phyloP scores from a whole-genome alignment of 202 grass and related monocot species.

The Saccharum hybrid region DNA sequence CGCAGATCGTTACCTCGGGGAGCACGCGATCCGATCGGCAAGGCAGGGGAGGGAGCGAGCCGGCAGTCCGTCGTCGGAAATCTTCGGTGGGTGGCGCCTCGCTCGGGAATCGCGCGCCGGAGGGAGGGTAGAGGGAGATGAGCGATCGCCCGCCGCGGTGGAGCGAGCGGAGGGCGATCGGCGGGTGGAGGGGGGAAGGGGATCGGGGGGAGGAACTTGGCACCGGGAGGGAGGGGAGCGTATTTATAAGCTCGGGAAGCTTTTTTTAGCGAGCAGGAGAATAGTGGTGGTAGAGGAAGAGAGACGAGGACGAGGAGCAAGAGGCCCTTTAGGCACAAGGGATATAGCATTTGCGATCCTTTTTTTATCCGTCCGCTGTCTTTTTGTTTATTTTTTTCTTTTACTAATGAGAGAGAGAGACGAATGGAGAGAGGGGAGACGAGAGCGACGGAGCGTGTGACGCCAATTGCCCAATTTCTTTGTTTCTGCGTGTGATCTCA shows the following conservation, averaged over 20 bases:
- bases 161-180: conserved; percentile 66
- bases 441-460: not conserved
- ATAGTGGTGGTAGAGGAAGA: conserved; percentile 11
- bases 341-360: conserved; percentile 24
- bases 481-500: not conserved
- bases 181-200: conserved; percentile 42
- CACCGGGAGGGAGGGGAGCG: conserved; percentile 1
- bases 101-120: conserved; percentile 49
- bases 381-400: not conserved
- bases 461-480: not conserved
- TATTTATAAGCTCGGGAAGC: conserved; percentile 60
- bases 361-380: conserved; percentile 33
- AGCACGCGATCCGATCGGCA: conserved; percentile 59
- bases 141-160: conserved; percentile 67
- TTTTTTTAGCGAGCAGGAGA: conserved; percentile 51
- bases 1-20: conserved; percentile 53
- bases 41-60: conserved; percentile 37
- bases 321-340: conserved; percentile 39
- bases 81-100: conserved; percentile 21
- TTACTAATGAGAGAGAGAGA: not conserved
- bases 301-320: conserved; percentile 4
- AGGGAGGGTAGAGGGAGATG: conserved; percentile 31
- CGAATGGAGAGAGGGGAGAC: not conserved
- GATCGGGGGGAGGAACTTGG: conserved; percentile 44
- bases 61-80: conserved; percentile 23